Evolutionary conservation across 768 basidiomycete species (phyloP), one percentile per base, ranked within the genome.

Genomic region (Xerocomus brunneocitrinus): DNA sequence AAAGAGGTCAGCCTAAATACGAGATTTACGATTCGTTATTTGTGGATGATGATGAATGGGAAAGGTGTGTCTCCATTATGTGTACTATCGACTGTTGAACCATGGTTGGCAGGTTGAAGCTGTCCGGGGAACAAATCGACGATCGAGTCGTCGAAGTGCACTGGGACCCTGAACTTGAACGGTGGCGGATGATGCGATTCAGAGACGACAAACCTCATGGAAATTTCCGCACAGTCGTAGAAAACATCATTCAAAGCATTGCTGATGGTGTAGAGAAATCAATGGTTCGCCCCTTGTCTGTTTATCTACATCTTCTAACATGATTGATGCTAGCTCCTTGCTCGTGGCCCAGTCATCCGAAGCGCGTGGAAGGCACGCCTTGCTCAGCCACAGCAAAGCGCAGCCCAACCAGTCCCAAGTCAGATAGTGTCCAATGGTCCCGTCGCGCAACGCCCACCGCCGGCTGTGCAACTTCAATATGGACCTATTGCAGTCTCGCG

Each of bases 61-160:
- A 95, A 69, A 74, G 69, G 95, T 95, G 62, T 60, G 91, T 77
- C 51, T 41, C 49, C 45, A 42, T 41, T 13, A 31, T 38, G 40
- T 50, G 22, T 47, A 8, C 28, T 39, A 8, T 49, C 25, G n/a
- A 54, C 28, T 39, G 45, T 12, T 34, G 25, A 53, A 24, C 16
- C 43, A 61, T 45, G 44, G 30, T 49, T 55, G 31, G 32, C 65
- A 98, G 95, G 61, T 78, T 95, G 77, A 98, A 98, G 64, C 70
- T 73, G 5, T 80, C 83, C 2, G 84, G 87, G 7, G 89, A 95
- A 64, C 95, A 98, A 68, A 74, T 86, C 57, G 95, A 99, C 63
- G 95, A 98, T 68, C 82, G 95, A 10, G 81, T 98, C 36, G 86
- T 98, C 19, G 97, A 99, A 68, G 94, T 95, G 16, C 83, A 85